phyloP scores from a whole-genome alignment of 2,329 filamentous ascomycete genomes.

The Xylariaceae sp. region DNA sequence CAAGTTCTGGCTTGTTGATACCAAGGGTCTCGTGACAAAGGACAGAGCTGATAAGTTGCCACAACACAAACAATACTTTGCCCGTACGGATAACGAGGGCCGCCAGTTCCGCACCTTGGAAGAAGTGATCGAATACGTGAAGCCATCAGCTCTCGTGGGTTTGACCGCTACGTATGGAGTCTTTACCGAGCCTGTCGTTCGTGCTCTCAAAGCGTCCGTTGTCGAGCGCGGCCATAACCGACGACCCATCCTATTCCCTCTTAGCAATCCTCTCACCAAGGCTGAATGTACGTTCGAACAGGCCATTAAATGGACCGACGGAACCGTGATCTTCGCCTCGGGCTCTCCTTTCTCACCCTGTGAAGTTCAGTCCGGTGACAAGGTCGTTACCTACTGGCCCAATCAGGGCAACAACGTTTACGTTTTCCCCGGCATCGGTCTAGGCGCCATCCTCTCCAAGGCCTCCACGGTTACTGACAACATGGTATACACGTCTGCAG shows the following conservation, averaged over 20 bases:
- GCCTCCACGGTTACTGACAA: constrained; percentile 79
- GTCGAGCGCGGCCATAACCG: constrained; percentile 63
- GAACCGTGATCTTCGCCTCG: constrained; percentile 86
- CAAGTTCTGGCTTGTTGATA: constrained; percentile 97
- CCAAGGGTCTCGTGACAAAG: constrained; percentile 86
- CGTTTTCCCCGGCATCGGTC: constrained; percentile 92
- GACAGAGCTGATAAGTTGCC: constrained; percentile 93
- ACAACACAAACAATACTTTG: constrained; percentile 77
- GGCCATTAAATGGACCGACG: constrained; percentile 84
- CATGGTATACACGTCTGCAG: constrained; percentile 95
- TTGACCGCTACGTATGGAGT: constrained; percentile 90
- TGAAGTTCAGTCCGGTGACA: constrained; percentile 56
- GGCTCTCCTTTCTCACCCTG: constrained; percentile 84
- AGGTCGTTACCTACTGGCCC: constrained; percentile 63
- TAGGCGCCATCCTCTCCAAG: constrained; percentile 89
- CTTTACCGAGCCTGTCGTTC: constrained; percentile 83
- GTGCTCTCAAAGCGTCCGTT: constrained; percentile 60
- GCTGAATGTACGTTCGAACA: constrained; percentile 97
- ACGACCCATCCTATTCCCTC: constrained; percentile 86
- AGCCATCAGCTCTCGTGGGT: constrained; percentile 90
- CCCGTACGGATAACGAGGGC: constrained; percentile 58
- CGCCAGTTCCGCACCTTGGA: constrained; percentile 73
- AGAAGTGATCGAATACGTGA: constrained; percentile 89
- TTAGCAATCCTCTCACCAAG: constrained; percentile 94
- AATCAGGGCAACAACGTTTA: constrained; percentile 86